Base-by-base conservation (phyloP, 768 basidiomycete genomes). In the Leccinum sublutescens region DNA sequence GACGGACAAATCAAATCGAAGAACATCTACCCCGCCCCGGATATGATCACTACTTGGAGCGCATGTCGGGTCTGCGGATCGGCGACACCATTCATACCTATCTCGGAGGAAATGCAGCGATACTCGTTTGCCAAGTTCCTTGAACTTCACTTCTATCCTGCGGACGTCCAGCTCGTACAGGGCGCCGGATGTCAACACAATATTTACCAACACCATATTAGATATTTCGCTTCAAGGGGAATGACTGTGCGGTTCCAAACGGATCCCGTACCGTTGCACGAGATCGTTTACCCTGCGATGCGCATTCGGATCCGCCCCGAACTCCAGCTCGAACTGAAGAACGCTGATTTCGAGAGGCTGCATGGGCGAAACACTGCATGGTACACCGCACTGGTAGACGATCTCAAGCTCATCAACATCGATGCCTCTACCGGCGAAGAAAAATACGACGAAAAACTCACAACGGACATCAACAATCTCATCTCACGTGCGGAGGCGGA, bases 71-170 rank as follows among this genome's bases (percentile, higher is more conserved):
- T 87, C 25, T 93, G 86, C 70, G 87, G 82, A 31, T 88, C 80
- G 5, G 88, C 87, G 1, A 95, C 92, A 3, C 91, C 93, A 2
- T 91, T 95, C 74, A 90, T 95, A 64, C 88, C 87, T 5, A 86
- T 93, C 40, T 93, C 93, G 2, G 88, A 92, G 65, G 94, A 96
- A 71, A 94, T 95, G 81, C 90, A 93, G 67, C 79, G 88, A 57
- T 94, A 96, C 70, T 98, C 95, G 5, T 96, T 98, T 71, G 93
- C 90, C 36, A 95, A 97, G 66, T 98, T 96, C 72, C 82, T 99
- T 29, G 96, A 99, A 70, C 84, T 96, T 27, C 91, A 94, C 69
- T 98, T 98, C 74, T 97, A 98, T 74, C 95, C 94, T 31, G 85
- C 93, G 34, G 86, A 92, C 62, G 86, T 95, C 67, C 82, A 86